Conservation (phyloP, 1,284 basidiomycete species). For the Pascua sp. region DNA sequence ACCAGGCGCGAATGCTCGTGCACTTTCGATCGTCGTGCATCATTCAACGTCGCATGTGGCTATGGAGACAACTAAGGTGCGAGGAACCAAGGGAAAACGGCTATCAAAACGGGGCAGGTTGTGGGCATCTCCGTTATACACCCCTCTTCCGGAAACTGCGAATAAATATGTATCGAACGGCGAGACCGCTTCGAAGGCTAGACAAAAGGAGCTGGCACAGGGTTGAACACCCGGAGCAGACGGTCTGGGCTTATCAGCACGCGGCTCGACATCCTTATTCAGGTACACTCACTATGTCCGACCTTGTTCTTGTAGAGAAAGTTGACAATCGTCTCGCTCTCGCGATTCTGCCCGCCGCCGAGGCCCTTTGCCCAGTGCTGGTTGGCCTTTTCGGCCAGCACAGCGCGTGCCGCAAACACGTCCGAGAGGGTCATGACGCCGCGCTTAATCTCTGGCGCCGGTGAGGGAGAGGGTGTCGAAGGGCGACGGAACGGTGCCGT, state of each 20-base stretch:
- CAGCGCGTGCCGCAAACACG: constrained; percentile 36
- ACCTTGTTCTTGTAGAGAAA: constrained; percentile 50
- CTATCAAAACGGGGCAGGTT: too few relatives aligned
- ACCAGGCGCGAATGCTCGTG: too few relatives aligned
- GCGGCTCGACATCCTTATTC: neutral
- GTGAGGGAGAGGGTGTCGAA: constrained; percentile 19
- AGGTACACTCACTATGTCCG: constrained; percentile 39
- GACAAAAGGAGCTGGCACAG: constrained; percentile 9
- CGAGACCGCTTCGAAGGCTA: neutral
- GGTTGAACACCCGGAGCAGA: constrained; percentile 43
- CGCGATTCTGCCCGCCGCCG: constrained; percentile 47
- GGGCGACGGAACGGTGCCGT: constrained; percentile 33
- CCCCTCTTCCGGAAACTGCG: neutral
- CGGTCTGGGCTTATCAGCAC: constrained; percentile 23
- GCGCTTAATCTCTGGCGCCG: constrained; percentile 24
- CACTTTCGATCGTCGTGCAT: too few relatives aligned
- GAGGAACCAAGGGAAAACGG: too few relatives aligned
- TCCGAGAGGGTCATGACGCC: constrained; percentile 46
- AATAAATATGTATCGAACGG: neutral
- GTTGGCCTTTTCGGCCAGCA: constrained; percentile 46
- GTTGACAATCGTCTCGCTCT: constrained; percentile 47
- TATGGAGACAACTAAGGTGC: too few relatives aligned
- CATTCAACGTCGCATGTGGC: too few relatives aligned
- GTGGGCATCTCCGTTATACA: too few relatives aligned
- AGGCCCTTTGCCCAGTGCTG: constrained; percentile 46